Evolutionary conservation across 2,329 filamentous ascomycete genomes (phyloP).

Genomic region (Stylonectria norvegica): DNA sequence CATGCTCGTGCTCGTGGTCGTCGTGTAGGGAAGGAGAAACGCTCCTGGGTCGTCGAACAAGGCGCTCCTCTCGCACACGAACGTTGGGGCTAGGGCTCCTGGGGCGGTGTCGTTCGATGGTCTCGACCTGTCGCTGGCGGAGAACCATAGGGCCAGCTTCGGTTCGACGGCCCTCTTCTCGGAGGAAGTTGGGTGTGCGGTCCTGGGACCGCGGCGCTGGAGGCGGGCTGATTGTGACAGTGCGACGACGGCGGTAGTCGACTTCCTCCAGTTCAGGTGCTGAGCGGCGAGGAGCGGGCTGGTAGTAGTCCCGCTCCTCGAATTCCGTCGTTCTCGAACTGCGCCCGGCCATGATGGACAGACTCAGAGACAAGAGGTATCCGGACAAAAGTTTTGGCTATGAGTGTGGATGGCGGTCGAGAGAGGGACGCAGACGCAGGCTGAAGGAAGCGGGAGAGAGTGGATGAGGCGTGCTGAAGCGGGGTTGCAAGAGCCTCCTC

Average conservation of each 20-base stretch:
- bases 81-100: slow-evolving; percentile 42
- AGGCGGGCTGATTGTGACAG: slow-evolving; percentile 40
- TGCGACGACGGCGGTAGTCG: slow-evolving; percentile 30
- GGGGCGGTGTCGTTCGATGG: slow-evolving; percentile 46
- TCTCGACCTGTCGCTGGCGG: slow-evolving; percentile 54
- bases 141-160: slow-evolving; percentile 53
- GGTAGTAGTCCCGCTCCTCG: slow-evolving; percentile 46
- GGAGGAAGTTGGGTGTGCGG: slow-evolving; percentile 49
- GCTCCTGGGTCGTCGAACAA: slow-evolving; percentile 43
- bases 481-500: neutral
- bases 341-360: slow-evolving; percentile 25
- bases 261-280: slow-evolving; percentile 36
- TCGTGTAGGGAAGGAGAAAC: slow-evolving; percentile 36
- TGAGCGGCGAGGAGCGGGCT: slow-evolving; percentile 34
- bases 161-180: slow-evolving; percentile 45
- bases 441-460: neutral
- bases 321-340: slow-evolving; percentile 35
- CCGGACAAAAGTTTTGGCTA: neutral
- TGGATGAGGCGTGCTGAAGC: neutral
- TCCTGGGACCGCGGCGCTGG: slow-evolving; percentile 37
- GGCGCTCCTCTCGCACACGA: slow-evolving; percentile 41
- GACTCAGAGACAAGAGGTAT: neutral
- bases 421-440: neutral
- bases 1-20: slow-evolving; percentile 28
- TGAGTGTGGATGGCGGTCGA: neutral